Conservation (phyloP, 306 rosid genomes). For the Ceratonia siliqua region DNA sequence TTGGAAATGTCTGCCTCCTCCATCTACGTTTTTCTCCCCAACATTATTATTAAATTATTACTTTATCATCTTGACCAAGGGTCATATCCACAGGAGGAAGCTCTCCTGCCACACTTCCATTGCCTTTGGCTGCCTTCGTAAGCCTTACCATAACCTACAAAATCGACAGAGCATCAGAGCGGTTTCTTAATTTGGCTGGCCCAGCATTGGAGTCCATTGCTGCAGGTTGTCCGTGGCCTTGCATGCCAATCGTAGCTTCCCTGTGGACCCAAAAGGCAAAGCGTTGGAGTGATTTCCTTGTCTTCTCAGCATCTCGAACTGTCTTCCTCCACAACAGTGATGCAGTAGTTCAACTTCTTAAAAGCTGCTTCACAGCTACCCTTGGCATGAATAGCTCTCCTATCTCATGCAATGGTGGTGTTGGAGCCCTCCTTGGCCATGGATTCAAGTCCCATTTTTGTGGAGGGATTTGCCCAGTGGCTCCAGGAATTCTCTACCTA, state of each 20-base stretch:
- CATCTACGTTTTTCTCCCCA: neutral
- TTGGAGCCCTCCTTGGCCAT: slow-evolving; percentile 93
- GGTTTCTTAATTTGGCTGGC: slow-evolving; percentile 76
- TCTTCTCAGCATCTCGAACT: slow-evolving; percentile 83
- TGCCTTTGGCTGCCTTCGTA: slow-evolving; percentile 95
- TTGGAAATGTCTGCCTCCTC: neutral
- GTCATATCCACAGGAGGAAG: slow-evolving; percentile 57
- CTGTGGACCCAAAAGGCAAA: slow-evolving; percentile 98
- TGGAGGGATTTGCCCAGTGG: slow-evolving; percentile 83
- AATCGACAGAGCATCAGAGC: slow-evolving; percentile 75
- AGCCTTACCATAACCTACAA: slow-evolving; percentile 95
- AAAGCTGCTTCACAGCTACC: slow-evolving; percentile 87
- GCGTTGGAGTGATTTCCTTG: slow-evolving; percentile 89
- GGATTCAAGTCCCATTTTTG: slow-evolving; percentile 79
- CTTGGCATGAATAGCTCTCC: slow-evolving; percentile 61
- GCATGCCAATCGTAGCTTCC: slow-evolving; percentile 95
- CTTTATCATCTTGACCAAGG: neutral
- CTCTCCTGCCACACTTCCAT: slow-evolving; percentile 88
- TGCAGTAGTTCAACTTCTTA: slow-evolving; percentile 82
- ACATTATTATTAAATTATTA: neutral
- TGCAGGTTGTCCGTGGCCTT: slow-evolving; percentile 98
- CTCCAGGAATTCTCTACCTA: slow-evolving; percentile 90
- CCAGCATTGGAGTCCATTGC: slow-evolving; percentile 80
- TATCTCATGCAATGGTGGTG: slow-evolving; percentile 69
- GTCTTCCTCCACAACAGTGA: slow-evolving; percentile 85